Base-by-base conservation (phyloP, 2,329 filamentous ascomycete genomes). In the Beauveria varroae region DNA sequence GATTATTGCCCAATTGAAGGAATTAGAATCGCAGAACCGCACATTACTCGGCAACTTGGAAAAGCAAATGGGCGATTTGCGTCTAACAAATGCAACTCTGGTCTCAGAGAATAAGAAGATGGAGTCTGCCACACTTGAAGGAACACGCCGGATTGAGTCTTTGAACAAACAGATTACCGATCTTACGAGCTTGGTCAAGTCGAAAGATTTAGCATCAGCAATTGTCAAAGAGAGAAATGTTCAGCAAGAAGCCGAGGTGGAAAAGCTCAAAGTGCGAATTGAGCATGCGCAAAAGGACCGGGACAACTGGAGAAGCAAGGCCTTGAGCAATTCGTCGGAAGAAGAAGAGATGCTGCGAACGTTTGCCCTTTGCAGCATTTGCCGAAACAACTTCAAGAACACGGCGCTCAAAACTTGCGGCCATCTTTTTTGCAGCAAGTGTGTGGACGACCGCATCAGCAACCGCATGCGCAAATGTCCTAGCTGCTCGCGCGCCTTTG, bases 391-490 rank as follows among this genome's bases (percentile, higher is more conserved):
- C 67, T 93, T 97, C 78, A 98, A 98, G 75, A 91, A 98, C 71
- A 96, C 93, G 0, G 89, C 88, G 10, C 83, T 99, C 73, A 96
- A 95, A 76, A 92, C 90, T 1, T 99, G 95, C 73, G 95, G 95
- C 1, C 95, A 99, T 74, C 85, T 96, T 54, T 96, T 98, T 74
- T 99, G 95, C 81, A 87, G 88, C 70, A 83, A 86, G 53, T 99
- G 95, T 72, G 89, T 98, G 26, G 91, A 96, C 65, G 89, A 96
- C 69, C 87, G 95, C 62, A 86, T 97, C 64, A 86, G 86, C 51
- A 96, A 95, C 70, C 89, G 95, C 41, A 93, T 93, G 77, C 85
- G 95, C 67, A 98, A 98, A 74, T 99, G 95, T 70, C 95, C 95
- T 3, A 93, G 91, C 68, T 99, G 96, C 79, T 91, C 89, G 69